Evolutionary conservation across 305 asterid genomes (phyloP), one percentile per base, ranked within the genome.

Genomic region (Solanum chacoense): DNA sequence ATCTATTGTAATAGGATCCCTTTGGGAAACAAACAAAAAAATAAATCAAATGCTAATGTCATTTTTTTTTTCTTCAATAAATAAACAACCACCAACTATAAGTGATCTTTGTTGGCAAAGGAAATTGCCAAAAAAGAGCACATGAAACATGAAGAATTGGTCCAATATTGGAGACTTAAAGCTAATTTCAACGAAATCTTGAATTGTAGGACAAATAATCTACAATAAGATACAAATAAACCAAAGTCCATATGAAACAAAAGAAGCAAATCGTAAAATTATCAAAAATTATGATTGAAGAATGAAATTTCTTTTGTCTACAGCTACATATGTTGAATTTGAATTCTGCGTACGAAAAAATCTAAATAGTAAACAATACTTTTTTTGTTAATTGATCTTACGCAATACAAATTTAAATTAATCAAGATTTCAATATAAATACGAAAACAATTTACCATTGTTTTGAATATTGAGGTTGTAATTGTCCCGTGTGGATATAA

Each of bases 261-360:
- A 79, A 14, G 14, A 40, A 24, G 16, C 35, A 37, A 38, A 78
- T 26, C 4, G 0, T 32, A 32, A 20, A 18, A 20, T 18, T 5
- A 74, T 65, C 5, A 73, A 16, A 31, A 1, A 8, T 71, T 28
- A 13, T 12, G 13, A 7, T 3, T 0, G 8, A 7, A 24, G 7
- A 6, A 55, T 16, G 4, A 9, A 8, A 4, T 65, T 22, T 65
- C 0, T 59, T 3, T 13, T 13, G 3, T 45, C 20, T 45, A 5
- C 3, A 5, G 3, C 3, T 45, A 13, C 0, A 65, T 12, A 26
- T 65, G 12, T 65, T 10, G 8, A 10, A 4, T 5, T 8, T 0
- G 1, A 67, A 5, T 67, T 0, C 1, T 11, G 6, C 11, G 3
- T 2, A n/a, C 1, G 8, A n/a, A 65, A 65, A 65, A 4, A 65